Percentiles rank a stretch among this genome's conserved stretches.
These are phyloP conservation scores for Ploettnerulaceae sp. DNA, from an alignment of 2,329 filamentous ascomycete genomes.

Conservation along the genomic window DNA sequence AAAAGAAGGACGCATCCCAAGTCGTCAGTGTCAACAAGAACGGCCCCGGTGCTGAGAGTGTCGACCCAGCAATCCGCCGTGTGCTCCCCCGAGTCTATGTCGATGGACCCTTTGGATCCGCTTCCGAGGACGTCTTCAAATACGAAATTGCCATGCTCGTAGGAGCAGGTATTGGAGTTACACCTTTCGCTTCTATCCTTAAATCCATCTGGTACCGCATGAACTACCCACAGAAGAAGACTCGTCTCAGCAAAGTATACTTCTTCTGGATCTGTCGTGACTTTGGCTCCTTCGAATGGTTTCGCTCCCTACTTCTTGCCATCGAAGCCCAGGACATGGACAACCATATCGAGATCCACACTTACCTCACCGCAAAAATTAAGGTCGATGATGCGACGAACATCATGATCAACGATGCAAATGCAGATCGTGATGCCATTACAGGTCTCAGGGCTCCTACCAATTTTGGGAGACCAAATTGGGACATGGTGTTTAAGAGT, in stretches of 20 bases:
- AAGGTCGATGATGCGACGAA: slow-evolving; percentile 82
- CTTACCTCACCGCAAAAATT: slow-evolving; percentile 82
- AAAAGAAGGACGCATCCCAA: slow-evolving; percentile 51
- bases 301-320: slow-evolving; percentile 74
- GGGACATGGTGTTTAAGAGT: slow-evolving; percentile 84
- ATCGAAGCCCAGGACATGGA: slow-evolving; percentile 84
- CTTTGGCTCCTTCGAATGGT: slow-evolving; percentile 87
- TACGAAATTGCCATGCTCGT: slow-evolving; percentile 77
- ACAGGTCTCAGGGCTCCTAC: slow-evolving; percentile 77
- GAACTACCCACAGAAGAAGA: slow-evolving; percentile 80
- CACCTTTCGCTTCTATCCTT: slow-evolving; percentile 80
- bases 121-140: slow-evolving; percentile 86
- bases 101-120: slow-evolving; percentile 80
- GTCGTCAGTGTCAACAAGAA: slow-evolving; percentile 64
- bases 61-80: slow-evolving; percentile 66
- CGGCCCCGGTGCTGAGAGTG: slow-evolving; percentile 43
- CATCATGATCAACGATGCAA: slow-evolving; percentile 89
- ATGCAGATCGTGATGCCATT: slow-evolving; percentile 78
- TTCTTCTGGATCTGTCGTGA: slow-evolving; percentile 92
- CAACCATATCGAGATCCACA: slow-evolving; percentile 83
- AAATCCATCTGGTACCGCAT: slow-evolving; percentile 93
- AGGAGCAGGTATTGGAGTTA: slow-evolving; percentile 78
- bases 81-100: slow-evolving; percentile 77
- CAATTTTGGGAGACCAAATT: slow-evolving; percentile 82
- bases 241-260: slow-evolving; percentile 77